A percentile compares a stretch with the other conserved stretches of the same genome.
Conservation (phyloP, 139 green algal genomes). For the Nannochloris sp. region DNA sequence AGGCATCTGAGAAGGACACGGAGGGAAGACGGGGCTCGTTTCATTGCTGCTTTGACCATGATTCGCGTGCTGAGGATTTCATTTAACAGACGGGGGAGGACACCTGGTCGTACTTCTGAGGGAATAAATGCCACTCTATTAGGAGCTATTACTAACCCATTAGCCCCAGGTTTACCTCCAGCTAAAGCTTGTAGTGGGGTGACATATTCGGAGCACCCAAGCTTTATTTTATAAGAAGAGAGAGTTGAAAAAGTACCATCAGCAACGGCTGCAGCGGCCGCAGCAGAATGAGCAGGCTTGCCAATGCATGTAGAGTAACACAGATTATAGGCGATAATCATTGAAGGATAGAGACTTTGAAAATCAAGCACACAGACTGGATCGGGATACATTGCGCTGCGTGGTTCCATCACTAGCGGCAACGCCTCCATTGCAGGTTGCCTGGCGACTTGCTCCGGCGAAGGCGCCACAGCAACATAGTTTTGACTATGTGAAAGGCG, state of each 20-base stretch:
- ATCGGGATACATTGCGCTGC: slow-evolving; percentile 69
- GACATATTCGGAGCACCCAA: neutral
- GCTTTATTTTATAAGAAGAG: neutral
- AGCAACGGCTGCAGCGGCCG: neutral
- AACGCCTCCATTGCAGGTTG: slow-evolving; percentile 91
- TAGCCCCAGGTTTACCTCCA: neutral
- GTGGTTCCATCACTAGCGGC: slow-evolving; percentile 96
- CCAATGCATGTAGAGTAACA: slow-evolving; percentile 91
- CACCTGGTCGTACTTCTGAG: slow-evolving; percentile 50
- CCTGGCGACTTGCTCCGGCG: slow-evolving; percentile 55
- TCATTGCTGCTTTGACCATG: slow-evolving; percentile 94
- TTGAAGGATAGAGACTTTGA: slow-evolving; percentile 92
- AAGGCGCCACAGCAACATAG: slow-evolving; percentile 75
- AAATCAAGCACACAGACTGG: slow-evolving; percentile 95
- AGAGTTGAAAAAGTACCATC: neutral
- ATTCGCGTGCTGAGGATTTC: slow-evolving; percentile 93
- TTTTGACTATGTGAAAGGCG: slow-evolving; percentile 91
- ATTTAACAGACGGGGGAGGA: slow-evolving; percentile 86
- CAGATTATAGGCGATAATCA: slow-evolving; percentile 98
- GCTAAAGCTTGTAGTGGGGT: neutral
- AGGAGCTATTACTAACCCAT: slow-evolving; percentile 59
- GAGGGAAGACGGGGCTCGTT: slow-evolving; percentile 37
- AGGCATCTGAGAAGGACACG: slow-evolving; percentile 76
- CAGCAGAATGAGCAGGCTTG: slow-evolving; percentile 40
- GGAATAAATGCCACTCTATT: slow-evolving; percentile 84